These are phyloP conservation scores for Trichophyton equinum DNA, from an alignment of 2,329 filamentous ascomycete species.

Conservation along the genomic window DNA sequence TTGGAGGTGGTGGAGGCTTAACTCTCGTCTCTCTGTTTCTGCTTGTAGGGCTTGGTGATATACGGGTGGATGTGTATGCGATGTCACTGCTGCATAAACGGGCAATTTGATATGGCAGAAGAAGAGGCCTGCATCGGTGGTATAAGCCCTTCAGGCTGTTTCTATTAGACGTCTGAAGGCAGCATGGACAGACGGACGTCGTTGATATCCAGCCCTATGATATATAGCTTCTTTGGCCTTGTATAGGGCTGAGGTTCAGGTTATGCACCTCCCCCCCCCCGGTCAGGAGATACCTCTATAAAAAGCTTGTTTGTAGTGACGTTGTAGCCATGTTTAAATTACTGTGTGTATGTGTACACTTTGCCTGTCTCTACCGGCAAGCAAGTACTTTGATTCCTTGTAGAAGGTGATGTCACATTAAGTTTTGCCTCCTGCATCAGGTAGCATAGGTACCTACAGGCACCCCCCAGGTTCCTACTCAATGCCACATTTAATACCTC, in stretches of 20 bases:
- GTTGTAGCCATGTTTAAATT: no score
- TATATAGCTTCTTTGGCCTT: background rate
- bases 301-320: constrained; percentile 2
- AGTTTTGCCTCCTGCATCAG: background rate
- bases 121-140: background rate
- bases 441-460: background rate
- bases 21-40: background rate
- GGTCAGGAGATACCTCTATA: background rate
- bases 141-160: background rate
- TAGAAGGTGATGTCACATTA: background rate
- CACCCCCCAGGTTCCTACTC: background rate
- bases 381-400: background rate
- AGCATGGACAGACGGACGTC: background rate
- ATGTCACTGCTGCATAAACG: background rate
- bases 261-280: background rate
- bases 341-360: background rate
- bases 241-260: background rate
- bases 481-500: background rate
- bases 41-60: background rate
- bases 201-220: background rate
- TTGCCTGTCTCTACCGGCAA: background rate
- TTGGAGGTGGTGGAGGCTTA: background rate
- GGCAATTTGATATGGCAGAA: background rate
- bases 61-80: background rate
- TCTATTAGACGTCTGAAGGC: background rate